These are phyloP conservation scores for Avena sativa DNA, from an alignment of 176 grass and related monocot genomes.

Conservation along the genomic window DNA sequence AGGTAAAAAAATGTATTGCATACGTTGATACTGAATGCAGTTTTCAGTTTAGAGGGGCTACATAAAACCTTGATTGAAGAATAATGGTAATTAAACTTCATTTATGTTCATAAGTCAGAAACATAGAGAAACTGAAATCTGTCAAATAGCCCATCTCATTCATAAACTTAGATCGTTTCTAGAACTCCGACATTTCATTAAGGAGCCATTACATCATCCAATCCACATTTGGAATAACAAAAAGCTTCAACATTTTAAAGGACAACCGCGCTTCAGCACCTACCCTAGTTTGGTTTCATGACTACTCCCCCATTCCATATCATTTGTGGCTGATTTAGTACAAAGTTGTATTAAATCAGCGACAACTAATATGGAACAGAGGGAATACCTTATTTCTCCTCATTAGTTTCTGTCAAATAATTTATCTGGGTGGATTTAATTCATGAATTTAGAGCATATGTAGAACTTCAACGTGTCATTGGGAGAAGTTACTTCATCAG, in stretches of 20 bases:
- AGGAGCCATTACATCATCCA: neutral
- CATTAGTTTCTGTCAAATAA: neutral
- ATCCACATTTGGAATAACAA: neutral
- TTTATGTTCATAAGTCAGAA: constrained; percentile 5
- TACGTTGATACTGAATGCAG: neutral
- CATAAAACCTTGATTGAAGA: neutral
- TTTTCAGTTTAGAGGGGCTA: neutral
- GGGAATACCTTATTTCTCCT: neutral
- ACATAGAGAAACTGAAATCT: neutral
- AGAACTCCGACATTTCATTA: constrained; percentile 15
- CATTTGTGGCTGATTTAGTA: too few species aligned
- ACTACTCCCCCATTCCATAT: too few species aligned
- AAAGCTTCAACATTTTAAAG: constrained; percentile 5
- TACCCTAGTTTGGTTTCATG: neutral
- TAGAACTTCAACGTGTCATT: constrained; percentile 13
- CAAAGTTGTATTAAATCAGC: too few species aligned
- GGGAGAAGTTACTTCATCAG: neutral
- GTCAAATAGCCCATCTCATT: neutral
- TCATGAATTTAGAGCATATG: neutral
- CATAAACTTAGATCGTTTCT: neutral
- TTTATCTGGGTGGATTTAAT: neutral
- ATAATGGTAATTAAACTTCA: neutral
- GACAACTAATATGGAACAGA: too few species aligned
- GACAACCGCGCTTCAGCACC: neutral
- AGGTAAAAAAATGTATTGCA: neutral